These are phyloP conservation scores for Yamadazyma scolyti DNA, from an alignment of 805 yeast species.

Conservation along the genomic window DNA sequence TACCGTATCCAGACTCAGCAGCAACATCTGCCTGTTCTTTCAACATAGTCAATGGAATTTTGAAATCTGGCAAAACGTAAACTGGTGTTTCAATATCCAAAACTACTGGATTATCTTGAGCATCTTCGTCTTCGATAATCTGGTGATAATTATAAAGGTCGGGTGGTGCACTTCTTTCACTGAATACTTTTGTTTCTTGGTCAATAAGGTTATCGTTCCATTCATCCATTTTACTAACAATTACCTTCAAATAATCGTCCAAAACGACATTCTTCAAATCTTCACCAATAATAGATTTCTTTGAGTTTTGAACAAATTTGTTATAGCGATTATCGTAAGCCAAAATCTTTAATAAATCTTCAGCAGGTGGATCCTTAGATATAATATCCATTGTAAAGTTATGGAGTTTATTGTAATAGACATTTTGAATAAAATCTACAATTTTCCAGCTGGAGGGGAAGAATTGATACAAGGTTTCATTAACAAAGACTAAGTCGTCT, in stretches of 20 bases:
- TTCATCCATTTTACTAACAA: conserved; percentile 71
- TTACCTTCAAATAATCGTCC: conserved; percentile 72
- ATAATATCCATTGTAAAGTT: conserved; percentile 60
- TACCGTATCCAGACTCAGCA: conserved; percentile 77
- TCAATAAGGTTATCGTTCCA: conserved; percentile 73
- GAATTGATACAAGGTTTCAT: conserved; percentile 51
- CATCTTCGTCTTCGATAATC: conserved; percentile 36
- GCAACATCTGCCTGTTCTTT: conserved; percentile 90
- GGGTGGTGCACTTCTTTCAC: conserved; percentile 68
- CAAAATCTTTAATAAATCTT: conserved; percentile 65
- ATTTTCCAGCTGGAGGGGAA: conserved; percentile 78
- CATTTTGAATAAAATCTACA: conserved; percentile 53
- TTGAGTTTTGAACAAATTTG: conserved; percentile 38
- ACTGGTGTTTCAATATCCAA: conserved; percentile 41
- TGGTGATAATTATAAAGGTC: conserved; percentile 59
- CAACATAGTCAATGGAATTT: conserved; percentile 74
- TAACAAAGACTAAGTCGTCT: conserved; percentile 69
- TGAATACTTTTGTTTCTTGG: conserved; percentile 66
- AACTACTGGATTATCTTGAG: conserved; percentile 26
- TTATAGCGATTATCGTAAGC: conserved; percentile 70
- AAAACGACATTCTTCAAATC: conserved; percentile 69
- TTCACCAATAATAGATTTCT: conserved; percentile 61
- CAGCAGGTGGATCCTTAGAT: conserved; percentile 75
- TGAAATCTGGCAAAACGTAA: conserved; percentile 71
- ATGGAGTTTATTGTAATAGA: conserved; percentile 67